phyloP scores from a whole-genome alignment of 805 yeast species.

The Candida namnaoensis region DNA sequence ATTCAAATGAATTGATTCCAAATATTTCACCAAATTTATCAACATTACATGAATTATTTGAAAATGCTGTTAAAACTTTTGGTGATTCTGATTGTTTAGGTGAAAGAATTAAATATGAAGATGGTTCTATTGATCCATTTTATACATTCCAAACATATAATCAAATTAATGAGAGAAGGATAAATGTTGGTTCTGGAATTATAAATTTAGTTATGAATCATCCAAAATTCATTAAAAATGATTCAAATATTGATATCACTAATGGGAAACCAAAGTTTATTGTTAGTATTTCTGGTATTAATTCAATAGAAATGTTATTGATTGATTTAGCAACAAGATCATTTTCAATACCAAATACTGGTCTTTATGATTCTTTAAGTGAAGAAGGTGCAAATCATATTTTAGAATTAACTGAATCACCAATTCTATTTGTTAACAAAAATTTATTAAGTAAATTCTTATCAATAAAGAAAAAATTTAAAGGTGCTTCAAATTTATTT shows the following conservation, averaged over 20 bases:
- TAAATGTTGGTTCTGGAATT: conserved; percentile 38
- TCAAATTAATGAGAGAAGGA: conserved; percentile 26
- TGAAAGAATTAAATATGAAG: conserved; percentile 13
- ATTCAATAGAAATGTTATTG: conserved; percentile 48
- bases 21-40: conserved; percentile 25
- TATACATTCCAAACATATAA: conserved; percentile 34
- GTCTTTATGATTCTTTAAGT: conserved; percentile 34
- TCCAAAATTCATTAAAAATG: conserved; percentile 3
- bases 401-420: conserved; percentile 39
- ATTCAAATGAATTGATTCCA: conserved; percentile 13
- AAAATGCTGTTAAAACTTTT: conserved; percentile 21
- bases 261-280: conserved; percentile 24
- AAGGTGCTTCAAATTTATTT: conserved; percentile 4
- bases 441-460: conserved; percentile 33
- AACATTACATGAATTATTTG: conserved; percentile 31
- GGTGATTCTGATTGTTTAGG: conserved; percentile 31
- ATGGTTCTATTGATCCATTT: conserved; percentile 23
- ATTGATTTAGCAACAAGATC: conserved; percentile 49
- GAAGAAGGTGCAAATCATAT: conserved; percentile 45
- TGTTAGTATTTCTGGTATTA: conserved; percentile 38
- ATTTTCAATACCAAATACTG: conserved; percentile 34
- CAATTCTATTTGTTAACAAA: conserved; percentile 38
- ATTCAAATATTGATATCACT: conserved; percentile 12
- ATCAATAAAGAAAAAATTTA: conserved; percentile 26
- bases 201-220: conserved; percentile 18